Evolutionary conservation across 371 early-diverging fungal genomes (phyloP), one percentile per base, ranked within the genome.

Genomic region (Rhizomucor pusillus): DNA sequence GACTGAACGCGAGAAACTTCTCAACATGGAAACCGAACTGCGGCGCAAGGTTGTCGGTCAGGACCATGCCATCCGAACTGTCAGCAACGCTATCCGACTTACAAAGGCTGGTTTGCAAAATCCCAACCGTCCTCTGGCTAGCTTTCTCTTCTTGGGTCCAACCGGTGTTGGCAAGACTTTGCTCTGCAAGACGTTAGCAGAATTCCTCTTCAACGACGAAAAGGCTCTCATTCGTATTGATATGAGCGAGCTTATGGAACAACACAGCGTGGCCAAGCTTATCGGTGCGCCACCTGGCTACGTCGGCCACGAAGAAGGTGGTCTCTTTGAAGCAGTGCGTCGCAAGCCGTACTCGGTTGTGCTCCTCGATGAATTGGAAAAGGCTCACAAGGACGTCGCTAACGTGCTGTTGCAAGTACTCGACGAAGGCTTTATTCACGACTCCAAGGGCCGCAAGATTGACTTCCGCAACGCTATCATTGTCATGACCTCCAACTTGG

Each of bases 381-480:
- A 94, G 67, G 95, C 95, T 19, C 93, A 95, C 56, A 79, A 80
- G 50, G 90, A 86, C 54, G 90, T 92, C 6, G 73, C 85, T 50
- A 90, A 91, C 60, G 57, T 92, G 20, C 73, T 92, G 20, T 72
- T 92, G 35, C 92, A 92, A 63, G 85, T 98, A 0, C 80, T 97
- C 2, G 97, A 97, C 63, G 94, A 97, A 60, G 97, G 98, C 18
- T 82, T 87, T 39, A 68, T 95, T 48, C 92, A 92, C 25, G 94
- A 94, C 66, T 82, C 89, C 44, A 89, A 92, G 60, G 92, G 94
- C n/a, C 77, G 88, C 33, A 82, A 75, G 35, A 83, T 95, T 33
- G 91, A 94, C 69, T 97, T 95, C 72, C 84, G 89, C 18, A 94
- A 97, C 61, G 91, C 93, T 0, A 90, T 97, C 52, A 86, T 97